Conservation (phyloP, 139 green algal genomes). For the Chlorella sp. region DNA sequence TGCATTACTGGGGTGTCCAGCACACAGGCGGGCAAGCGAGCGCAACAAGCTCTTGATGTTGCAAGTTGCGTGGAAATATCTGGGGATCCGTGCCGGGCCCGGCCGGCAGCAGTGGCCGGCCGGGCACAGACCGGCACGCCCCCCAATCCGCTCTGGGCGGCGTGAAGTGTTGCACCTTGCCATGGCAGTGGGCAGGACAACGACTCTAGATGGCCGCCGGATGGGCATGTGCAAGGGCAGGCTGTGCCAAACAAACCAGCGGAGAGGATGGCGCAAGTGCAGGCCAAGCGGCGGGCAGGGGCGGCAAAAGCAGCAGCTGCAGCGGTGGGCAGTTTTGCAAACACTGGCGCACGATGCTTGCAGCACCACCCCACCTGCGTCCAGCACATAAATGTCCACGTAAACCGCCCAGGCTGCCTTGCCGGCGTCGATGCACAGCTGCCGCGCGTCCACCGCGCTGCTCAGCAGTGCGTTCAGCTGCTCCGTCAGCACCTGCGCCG, state of each 20-base stretch:
- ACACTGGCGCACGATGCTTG: background rate
- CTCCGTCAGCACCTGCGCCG: constrained; percentile 50
- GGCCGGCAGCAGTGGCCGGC: background rate
- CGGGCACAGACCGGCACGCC: constrained; percentile 6
- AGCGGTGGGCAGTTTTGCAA: no score
- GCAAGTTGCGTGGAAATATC: no score
- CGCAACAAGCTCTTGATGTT: no score
- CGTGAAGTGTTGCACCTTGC: constrained; percentile 29
- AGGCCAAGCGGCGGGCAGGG: background rate
- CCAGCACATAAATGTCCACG: constrained; percentile 81
- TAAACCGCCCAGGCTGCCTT: constrained; percentile 67
- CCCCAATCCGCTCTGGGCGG: constrained; percentile 31
- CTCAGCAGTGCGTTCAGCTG: constrained; percentile 50
- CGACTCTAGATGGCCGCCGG: constrained; percentile 31
- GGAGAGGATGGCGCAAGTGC: background rate
- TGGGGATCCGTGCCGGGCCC: constrained; percentile 20
- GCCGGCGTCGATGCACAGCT: constrained; percentile 76
- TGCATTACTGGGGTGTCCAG: no score
- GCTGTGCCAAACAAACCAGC: background rate
- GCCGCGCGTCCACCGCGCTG: constrained; percentile 45
- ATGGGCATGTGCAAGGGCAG: background rate
- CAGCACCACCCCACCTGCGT: constrained; percentile 32
- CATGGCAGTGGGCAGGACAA: constrained; percentile 21
- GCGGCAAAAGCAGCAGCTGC: background rate
- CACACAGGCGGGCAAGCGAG: background rate